These are phyloP conservation scores for Prunus mume DNA, from an alignment of 306 rosid genomes.

Conservation along the genomic window DNA sequence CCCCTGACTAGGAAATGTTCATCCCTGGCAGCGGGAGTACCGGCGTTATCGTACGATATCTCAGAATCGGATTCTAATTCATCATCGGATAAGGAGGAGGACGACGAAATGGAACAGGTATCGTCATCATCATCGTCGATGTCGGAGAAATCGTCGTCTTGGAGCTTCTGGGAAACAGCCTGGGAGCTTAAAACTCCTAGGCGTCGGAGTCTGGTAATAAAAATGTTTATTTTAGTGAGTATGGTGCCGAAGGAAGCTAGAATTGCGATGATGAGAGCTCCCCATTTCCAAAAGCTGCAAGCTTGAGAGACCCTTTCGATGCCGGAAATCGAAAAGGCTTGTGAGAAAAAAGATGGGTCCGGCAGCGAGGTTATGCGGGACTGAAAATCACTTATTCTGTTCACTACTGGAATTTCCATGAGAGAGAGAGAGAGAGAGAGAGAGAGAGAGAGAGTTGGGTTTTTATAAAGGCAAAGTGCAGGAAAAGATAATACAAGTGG, in stretches of 20 bases:
- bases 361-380: constrained; percentile 30
- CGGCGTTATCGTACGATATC: constrained; percentile 20
- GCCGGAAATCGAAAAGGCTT: constrained; percentile 26
- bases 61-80: neutral
- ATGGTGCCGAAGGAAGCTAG: constrained; percentile 55
- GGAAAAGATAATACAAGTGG: neutral
- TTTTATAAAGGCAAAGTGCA: neutral
- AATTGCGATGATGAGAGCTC: constrained; percentile 56
- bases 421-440: neutral
- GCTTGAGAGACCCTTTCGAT: constrained; percentile 28
- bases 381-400: constrained; percentile 43
- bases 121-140: constrained; percentile 34
- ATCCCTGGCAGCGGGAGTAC: neutral
- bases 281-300: constrained; percentile 50
- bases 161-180: constrained; percentile 12
- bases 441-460: neutral
- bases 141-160: constrained; percentile 27
- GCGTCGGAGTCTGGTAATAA: constrained; percentile 26
- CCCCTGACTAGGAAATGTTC: constrained; percentile 44
- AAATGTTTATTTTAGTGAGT: constrained; percentile 46
- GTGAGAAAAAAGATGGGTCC: constrained; percentile 31
- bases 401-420: constrained; percentile 58
- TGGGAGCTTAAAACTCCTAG: constrained; percentile 23
- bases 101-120: constrained; percentile 14
- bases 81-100: constrained; percentile 27